A percentile compares a stretch with the other conserved stretches of the same genome.
These are phyloP conservation scores for Leccinum aurantiacum DNA, from an alignment of 768 basidiomycete species.

Conservation along the genomic window DNA sequence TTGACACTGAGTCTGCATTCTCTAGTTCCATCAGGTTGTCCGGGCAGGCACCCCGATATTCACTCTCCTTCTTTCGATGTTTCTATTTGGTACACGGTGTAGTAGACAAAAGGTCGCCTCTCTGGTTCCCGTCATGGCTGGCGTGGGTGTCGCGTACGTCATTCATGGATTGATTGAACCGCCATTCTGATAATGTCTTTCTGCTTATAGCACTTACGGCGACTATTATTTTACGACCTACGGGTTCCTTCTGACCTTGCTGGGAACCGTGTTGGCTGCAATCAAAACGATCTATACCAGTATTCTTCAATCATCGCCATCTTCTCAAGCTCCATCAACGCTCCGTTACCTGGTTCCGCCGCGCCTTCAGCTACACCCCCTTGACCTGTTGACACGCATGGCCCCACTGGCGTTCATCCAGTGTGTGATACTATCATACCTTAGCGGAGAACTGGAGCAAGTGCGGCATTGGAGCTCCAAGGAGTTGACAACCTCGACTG, in stretches of 20 bases:
- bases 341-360: constrained; percentile 31
- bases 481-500: constrained; percentile 40
- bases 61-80: constrained; percentile 73
- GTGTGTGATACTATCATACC: constrained; percentile 73
- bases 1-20: not conserved
- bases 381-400: constrained; percentile 87
- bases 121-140: constrained; percentile 81
- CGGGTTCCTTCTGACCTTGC: constrained; percentile 84
- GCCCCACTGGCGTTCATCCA: constrained; percentile 90
- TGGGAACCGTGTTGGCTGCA: constrained; percentile 90
- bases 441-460: constrained; percentile 74
- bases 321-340: constrained; percentile 14
- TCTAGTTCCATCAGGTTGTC: constrained; percentile 94
- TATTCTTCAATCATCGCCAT: constrained; percentile 56
- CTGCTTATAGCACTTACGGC: constrained; percentile 77
- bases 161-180: not conserved
- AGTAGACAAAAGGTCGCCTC: constrained; percentile 65
- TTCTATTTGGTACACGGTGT: constrained; percentile 63
- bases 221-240: constrained; percentile 89
- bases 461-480: constrained; percentile 50
- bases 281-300: constrained; percentile 93
- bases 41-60: constrained; percentile 92
- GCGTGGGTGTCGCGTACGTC: constrained; percentile 84
- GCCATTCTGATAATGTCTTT: not conserved
- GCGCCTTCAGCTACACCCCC: constrained; percentile 58